Evolutionary conservation across 2,329 filamentous ascomycete species (phyloP).

Genomic region (Colletotrichum sp.): DNA sequence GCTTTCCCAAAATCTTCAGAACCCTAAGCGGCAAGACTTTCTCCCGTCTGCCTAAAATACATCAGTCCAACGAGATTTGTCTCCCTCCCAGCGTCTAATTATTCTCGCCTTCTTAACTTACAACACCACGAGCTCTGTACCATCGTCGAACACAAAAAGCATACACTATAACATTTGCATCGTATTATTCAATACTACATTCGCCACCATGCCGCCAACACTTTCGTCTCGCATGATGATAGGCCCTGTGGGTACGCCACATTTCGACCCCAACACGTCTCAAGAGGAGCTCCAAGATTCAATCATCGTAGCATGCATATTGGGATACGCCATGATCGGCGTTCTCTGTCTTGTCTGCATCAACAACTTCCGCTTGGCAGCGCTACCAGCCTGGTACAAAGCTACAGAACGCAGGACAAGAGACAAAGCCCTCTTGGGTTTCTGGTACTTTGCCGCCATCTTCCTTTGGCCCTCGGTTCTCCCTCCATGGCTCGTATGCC

Average conservation of each 20-base stretch:
- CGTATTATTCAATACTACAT: background rate
- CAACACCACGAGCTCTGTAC: background rate
- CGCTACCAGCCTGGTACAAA: background rate
- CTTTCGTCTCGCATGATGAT: background rate
- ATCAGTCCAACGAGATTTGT: background rate
- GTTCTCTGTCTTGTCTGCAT: background rate
- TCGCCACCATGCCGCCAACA: background rate
- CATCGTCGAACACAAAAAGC: background rate
- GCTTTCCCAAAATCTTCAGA: background rate
- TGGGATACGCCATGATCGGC: background rate
- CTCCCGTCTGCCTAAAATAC: background rate
- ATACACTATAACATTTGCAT: background rate
- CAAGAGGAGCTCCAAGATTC: background rate
- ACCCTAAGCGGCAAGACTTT: background rate
- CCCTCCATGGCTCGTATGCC: background rate
- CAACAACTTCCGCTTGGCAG: background rate
- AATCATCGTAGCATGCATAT: background rate
- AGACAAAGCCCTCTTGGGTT: background rate
- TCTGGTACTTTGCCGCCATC: background rate
- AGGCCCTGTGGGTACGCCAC: background rate
- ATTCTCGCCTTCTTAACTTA: background rate
- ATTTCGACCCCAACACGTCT: background rate
- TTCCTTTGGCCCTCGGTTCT: background rate
- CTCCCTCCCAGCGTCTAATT: background rate
- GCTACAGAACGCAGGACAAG: background rate